Evolutionary conservation across 306 rosid species (phyloP), one percentile per base, ranked within the genome.

Genomic region (Argentina anserina): DNA sequence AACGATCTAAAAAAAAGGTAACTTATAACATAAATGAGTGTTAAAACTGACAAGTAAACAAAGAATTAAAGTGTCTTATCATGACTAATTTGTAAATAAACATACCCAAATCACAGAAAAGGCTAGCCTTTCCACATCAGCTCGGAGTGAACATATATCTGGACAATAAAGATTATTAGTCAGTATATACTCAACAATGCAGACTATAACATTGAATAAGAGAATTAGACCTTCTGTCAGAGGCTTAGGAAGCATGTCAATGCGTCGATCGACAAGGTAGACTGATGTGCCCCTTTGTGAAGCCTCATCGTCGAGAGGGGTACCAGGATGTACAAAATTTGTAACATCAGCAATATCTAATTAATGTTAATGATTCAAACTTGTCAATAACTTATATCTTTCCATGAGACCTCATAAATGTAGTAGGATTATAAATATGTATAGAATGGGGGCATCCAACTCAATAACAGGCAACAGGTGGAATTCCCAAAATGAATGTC

Each of bases 231-330:
- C 99, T 82, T 94, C 99, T 3, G 99, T 94, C 45, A 94, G 85
- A 84, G 97, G 93, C 77, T 94, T 94, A 0, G 99, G 99, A 84
- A 94, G 99, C 99, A 94, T 94, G 82, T 91, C 99, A 83, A 91
- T 94, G 56, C 99, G 83, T 65, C 97, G 86, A 80, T 94, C 99
- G 69, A 94, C 99, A 77, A 94, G 97, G 80, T 94, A 94, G 65
- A 88, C 93, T 43, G 99, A 94, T 77, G 99, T 94, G 46, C 99
- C 99, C 92, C 99, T 89, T 78, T 90, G 89, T 77, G 96, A 5
- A 79, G 99, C 99, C 89, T 94, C 99, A 0, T 94, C 90, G 64
- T 94, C 97, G 73, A 91, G 87, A 64, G 93, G 89, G 75, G 96
- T 85, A 71, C 90, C 91, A 72, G 90, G 81, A 79, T 85, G 91